Evolutionary conservation across 768 basidiomycete species (phyloP).

Genomic region (Megacollybia marginata): DNA sequence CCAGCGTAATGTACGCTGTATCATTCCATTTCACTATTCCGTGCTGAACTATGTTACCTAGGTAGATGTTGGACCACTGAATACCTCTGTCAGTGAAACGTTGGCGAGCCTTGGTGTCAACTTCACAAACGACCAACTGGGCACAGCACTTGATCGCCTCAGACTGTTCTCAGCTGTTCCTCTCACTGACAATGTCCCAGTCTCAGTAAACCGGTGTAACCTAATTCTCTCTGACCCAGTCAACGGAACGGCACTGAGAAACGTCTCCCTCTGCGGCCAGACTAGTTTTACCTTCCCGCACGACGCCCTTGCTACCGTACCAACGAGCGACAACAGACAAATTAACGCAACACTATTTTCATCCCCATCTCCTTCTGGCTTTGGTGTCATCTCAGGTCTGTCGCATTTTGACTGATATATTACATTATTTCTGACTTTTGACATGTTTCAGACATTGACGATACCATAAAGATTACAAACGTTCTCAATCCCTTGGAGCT

Average conservation of each 20-base stretch:
- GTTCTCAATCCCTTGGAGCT: slow-evolving; percentile 26
- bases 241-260: slow-evolving; percentile 25
- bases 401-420: neutral
- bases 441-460: slow-evolving; percentile 26
- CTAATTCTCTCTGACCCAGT: slow-evolving; percentile 18
- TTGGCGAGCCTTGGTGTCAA: slow-evolving; percentile 20
- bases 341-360: slow-evolving; percentile 8
- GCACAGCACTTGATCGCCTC: slow-evolving; percentile 20
- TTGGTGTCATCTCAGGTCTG: slow-evolving; percentile 36
- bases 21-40: no score
- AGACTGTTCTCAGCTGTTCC: slow-evolving; percentile 26
- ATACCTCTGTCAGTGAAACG: slow-evolving; percentile 12
- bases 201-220: slow-evolving; percentile 25
- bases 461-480: slow-evolving; percentile 35
- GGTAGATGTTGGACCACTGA: slow-evolving; percentile 18
- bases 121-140: slow-evolving; percentile 12
- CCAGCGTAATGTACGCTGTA: no score
- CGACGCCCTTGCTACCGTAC: neutral
- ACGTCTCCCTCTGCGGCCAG: slow-evolving; percentile 20
- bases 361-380: slow-evolving; percentile 26
- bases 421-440: neutral
- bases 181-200: slow-evolving; percentile 22
- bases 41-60: slow-evolving; percentile 9
- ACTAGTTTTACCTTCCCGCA: slow-evolving; percentile 9
- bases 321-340: neutral